Evolutionary conservation across 495 filamentous ascomycete species (phyloP).

Genomic region (Penicillium subrubescens): DNA sequence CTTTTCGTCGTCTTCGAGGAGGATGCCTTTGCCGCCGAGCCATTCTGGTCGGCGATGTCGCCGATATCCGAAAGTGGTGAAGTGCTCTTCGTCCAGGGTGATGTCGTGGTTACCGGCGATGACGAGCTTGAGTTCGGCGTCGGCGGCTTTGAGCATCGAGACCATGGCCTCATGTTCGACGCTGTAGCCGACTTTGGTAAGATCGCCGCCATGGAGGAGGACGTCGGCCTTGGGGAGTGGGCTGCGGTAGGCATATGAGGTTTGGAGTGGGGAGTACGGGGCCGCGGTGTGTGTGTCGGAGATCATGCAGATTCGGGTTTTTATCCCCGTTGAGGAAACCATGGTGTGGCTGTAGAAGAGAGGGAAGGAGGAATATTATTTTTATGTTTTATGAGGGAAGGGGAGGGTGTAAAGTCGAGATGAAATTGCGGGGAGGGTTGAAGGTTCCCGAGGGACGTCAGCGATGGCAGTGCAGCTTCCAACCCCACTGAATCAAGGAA

Average conservation of each 20-base stretch:
- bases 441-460: background rate
- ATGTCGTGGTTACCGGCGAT: slow-evolving; percentile 85
- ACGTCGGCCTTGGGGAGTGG: slow-evolving; percentile 62
- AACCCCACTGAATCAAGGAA: background rate
- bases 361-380: background rate
- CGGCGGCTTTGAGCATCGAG: slow-evolving; percentile 53
- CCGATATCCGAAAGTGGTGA: slow-evolving; percentile 32
- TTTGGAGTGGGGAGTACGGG: slow-evolving; percentile 31
- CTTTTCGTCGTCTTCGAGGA: slow-evolving; percentile 17
- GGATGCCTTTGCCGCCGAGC: slow-evolving; percentile 13
- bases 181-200: slow-evolving; percentile 63
- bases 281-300: slow-evolving; percentile 61
- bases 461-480: slow-evolving; percentile 1
- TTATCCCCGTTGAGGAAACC: slow-evolving; percentile 24
- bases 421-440: background rate
- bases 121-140: slow-evolving; percentile 73
- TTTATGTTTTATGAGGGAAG: background rate
- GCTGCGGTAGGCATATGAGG: slow-evolving; percentile 41
- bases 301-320: slow-evolving; percentile 60
- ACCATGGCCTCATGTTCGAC: slow-evolving; percentile 56
- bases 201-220: slow-evolving; percentile 72
- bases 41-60: slow-evolving; percentile 35
- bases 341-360: slow-evolving; percentile 17
- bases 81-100: slow-evolving; percentile 62
- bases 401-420: background rate